Evolutionary conservation across 805 yeast genomes (phyloP).

Genomic region (Sporopachydermia lactativora): DNA sequence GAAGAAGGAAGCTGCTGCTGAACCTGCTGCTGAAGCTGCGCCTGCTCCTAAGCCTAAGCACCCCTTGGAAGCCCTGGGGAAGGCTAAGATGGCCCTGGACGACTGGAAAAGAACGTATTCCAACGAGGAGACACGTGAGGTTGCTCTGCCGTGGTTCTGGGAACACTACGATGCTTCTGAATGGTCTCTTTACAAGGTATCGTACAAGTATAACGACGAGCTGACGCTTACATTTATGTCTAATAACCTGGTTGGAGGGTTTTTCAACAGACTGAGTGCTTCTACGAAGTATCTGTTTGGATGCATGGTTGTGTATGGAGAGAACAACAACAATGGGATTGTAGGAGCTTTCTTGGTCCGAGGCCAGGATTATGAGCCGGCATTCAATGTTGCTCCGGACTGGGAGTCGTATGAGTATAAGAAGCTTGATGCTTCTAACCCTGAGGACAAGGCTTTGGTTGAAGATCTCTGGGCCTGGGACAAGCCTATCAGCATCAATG

Average conservation of each 20-base stretch:
- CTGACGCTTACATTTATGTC: constrained; percentile 96
- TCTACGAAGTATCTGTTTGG: constrained; percentile 94
- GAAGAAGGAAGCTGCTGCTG: constrained; percentile 17
- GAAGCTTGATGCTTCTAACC: constrained; percentile 67
- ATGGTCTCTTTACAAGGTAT: constrained; percentile 92
- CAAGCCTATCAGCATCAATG: constrained; percentile 71
- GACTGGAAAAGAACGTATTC: constrained; percentile 96
- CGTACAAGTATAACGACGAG: constrained; percentile 96
- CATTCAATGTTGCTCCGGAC: constrained; percentile 97
- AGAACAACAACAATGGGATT: constrained; percentile 96
- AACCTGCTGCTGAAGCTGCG: constrained; percentile 17
- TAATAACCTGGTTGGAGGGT: constrained; percentile 95
- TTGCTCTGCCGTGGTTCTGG: constrained; percentile 98
- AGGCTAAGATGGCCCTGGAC: constrained; percentile 53
- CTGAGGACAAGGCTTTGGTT: constrained; percentile 66
- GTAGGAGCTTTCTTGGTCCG: constrained; percentile 89
- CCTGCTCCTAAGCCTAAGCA: constrained; percentile 54
- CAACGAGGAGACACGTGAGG: constrained; percentile 91
- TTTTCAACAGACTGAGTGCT: constrained; percentile 87
- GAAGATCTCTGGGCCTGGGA: constrained; percentile 98
- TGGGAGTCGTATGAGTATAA: constrained; percentile 88
- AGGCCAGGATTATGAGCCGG: constrained; percentile 85
- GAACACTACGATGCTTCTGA: constrained; percentile 82
- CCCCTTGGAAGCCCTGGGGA: constrained; percentile 79
- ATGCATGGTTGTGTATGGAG: constrained; percentile 89